phyloP scores from a whole-genome alignment of 2,329 filamentous ascomycete genomes.

The Neonectria neomacrospora region DNA sequence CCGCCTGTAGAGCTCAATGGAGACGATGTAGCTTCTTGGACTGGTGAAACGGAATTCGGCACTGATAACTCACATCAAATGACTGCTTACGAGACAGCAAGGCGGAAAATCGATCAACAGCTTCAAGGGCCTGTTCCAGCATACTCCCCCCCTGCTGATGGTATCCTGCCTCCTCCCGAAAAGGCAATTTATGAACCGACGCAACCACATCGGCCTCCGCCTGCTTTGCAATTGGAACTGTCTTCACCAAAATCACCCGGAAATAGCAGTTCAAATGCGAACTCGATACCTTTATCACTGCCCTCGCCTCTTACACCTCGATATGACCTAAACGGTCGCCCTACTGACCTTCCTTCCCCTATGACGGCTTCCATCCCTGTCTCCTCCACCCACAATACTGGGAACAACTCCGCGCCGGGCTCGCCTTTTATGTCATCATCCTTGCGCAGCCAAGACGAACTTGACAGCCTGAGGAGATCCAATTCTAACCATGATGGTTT shows the following conservation, averaged over 20 bases:
- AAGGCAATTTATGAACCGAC: slow-evolving; percentile 41
- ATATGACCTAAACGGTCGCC: slow-evolving; percentile 55
- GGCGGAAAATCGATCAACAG: slow-evolving; percentile 62
- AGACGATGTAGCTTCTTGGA: slow-evolving; percentile 50
- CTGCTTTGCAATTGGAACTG: slow-evolving; percentile 31
- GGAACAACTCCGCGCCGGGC: slow-evolving; percentile 27
- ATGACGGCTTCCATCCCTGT: slow-evolving; percentile 48
- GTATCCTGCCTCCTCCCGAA: slow-evolving; percentile 43
- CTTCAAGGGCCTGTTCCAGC: slow-evolving; percentile 62
- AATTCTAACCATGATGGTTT: slow-evolving; percentile 23
- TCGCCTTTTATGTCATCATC: slow-evolving; percentile 31
- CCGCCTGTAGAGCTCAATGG: slow-evolving; percentile 63
- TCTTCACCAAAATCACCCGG: slow-evolving; percentile 36
- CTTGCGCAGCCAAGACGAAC: slow-evolving; percentile 26
- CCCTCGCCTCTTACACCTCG: slow-evolving; percentile 62
- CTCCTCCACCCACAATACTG: slow-evolving; percentile 27
- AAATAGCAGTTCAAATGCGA: slow-evolving; percentile 40
- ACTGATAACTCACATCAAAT: slow-evolving; percentile 54
- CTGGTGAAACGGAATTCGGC: slow-evolving; percentile 55
- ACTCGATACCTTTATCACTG: slow-evolving; percentile 54
- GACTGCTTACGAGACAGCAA: slow-evolving; percentile 62
- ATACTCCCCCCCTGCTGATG: slow-evolving; percentile 57
- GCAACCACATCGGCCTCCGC: slow-evolving; percentile 34
- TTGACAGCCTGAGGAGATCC: slow-evolving; percentile 16
- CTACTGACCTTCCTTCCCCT: slow-evolving; percentile 56